A percentile compares a stretch with the other conserved stretches of the same genome.
phyloP scores from a whole-genome alignment of 2,329 filamentous ascomycete species.

The Pseudocercospora vitis region DNA sequence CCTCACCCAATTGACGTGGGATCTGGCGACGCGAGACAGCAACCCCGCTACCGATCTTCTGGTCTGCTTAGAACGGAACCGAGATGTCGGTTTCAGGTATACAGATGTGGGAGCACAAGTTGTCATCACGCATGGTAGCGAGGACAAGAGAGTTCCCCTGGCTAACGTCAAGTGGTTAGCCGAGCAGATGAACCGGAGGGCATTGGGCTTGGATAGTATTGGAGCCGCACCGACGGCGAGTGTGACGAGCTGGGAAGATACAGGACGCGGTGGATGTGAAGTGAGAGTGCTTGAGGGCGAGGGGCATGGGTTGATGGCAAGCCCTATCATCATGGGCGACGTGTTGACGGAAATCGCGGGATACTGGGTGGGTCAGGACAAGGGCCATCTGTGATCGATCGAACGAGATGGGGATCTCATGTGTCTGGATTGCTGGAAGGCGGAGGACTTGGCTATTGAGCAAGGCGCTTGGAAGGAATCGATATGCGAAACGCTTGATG shows the following conservation, averaged over 20 bases:
- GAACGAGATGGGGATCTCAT: no score
- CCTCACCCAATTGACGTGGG: slow-evolving; percentile 92
- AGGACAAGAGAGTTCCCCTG: slow-evolving; percentile 86
- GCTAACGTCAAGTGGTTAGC: slow-evolving; percentile 95
- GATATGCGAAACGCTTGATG: no score
- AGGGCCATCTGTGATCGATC: no score
- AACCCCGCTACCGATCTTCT: slow-evolving; percentile 93
- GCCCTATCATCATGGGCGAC: slow-evolving; percentile 85
- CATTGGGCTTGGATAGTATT: slow-evolving; percentile 18
- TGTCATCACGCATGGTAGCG: slow-evolving; percentile 89
- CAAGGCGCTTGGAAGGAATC: no score
- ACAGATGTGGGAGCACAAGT: slow-evolving; percentile 91
- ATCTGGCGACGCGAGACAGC: slow-evolving; percentile 82
- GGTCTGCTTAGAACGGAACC: slow-evolving; percentile 85
- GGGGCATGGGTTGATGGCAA: slow-evolving; percentile 94
- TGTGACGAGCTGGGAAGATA: slow-evolving; percentile 7
- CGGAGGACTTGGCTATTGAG: no score
- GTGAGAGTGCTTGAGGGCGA: slow-evolving; percentile 87
- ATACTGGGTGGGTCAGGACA: slow-evolving; percentile 63
- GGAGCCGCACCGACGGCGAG: neutral
- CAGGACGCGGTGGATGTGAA: slow-evolving; percentile 66
- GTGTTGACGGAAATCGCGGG: slow-evolving; percentile 92
- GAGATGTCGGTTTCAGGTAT: slow-evolving; percentile 93
- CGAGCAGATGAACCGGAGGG: slow-evolving; percentile 69
- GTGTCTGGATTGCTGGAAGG: neutral